Base-by-base conservation (phyloP, 805 yeast genomes). In the Wickerhamomyces bovis region DNA sequence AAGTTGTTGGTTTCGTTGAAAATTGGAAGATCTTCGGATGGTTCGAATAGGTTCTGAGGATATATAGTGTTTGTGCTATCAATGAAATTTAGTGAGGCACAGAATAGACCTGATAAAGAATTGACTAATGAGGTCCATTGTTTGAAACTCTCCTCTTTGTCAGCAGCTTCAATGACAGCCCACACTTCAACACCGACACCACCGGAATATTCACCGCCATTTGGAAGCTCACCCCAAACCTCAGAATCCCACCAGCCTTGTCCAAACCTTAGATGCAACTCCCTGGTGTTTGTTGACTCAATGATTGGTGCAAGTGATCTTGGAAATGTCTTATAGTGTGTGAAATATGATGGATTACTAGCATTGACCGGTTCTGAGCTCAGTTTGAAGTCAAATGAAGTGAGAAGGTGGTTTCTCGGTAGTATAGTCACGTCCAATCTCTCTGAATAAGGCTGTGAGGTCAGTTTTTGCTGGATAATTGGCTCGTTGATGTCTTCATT, bases 171-270 rank as follows among this genome's bases (percentile, higher is more conserved):
- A 23, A 94, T 75, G 36, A 80, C 72, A 0, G 97, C 90, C 89
- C 95, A 89, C 10, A 94, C 58, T 64, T 94, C 99, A 15, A 92
- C 96, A 41, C 99, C 99, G 3, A 92, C 85, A 3, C 98, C 98
- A 26, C 99, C 99, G 44, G 89, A 75, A 46, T 67, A 68, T 12
- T 64, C 59, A 1, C 99, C 99, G 53, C 79, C 68, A 41, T 69
- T 66, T 0, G 97, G 97, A 38, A 88, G 71, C 41, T 72, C 68
- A 0, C 98, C 98, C 95, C 96, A 94, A 8, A 74, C 69, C 49
- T 84, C 87, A 1, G 90, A 70, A 60, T 94, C 96, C 92, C 97
- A 94, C 81, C 89, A 85, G 0, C 99, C 99, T 64, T 88, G 95
- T 2, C 95, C 78, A 61, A 94, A 94, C 45, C 97, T 69, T 49